Percentiles rank a stretch among this genome's conserved stretches.
phyloP scores from a whole-genome alignment of 2,329 filamentous ascomycete species.

The Domatiomyces globalis region DNA sequence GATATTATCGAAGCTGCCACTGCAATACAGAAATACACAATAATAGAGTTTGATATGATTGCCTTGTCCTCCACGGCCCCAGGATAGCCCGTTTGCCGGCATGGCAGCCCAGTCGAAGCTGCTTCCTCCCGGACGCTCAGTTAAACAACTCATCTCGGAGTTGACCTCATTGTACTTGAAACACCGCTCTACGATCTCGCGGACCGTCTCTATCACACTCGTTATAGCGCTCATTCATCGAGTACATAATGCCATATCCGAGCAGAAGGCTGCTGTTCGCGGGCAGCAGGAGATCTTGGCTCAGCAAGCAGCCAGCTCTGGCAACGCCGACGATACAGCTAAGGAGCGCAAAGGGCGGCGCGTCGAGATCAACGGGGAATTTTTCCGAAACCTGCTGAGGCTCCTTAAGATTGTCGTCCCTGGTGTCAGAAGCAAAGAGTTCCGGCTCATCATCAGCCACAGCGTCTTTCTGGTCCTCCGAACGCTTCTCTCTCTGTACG shows the following conservation, averaged over 20 bases:
- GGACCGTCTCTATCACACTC: conserved; percentile 68
- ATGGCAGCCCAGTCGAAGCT: conserved; percentile 71
- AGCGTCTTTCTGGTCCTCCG: conserved; percentile 82
- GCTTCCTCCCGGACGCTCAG: conserved; percentile 43
- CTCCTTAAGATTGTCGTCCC: conserved; percentile 80
- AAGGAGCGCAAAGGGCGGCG: conserved; percentile 46
- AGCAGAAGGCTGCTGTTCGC: conserved; percentile 73
- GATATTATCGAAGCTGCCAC: neutral
- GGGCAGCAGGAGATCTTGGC: conserved; percentile 49
- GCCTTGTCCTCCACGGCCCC: no score
- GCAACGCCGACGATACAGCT: conserved; percentile 19
- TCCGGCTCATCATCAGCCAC: conserved; percentile 73
- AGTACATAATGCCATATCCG: conserved; percentile 77
- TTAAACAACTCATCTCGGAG: conserved; percentile 51
- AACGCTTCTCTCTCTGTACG: conserved; percentile 86
- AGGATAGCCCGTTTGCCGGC: neutral
- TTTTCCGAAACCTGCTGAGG: conserved; percentile 61
- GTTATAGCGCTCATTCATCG: conserved; percentile 70
- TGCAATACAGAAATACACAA: neutral
- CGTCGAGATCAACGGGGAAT: conserved; percentile 84
- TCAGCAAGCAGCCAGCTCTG: conserved; percentile 33
- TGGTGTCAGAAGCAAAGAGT: conserved; percentile 76
- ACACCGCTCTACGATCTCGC: conserved; percentile 69
- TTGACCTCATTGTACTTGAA: conserved; percentile 60
- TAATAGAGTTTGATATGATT: neutral